Base-by-base conservation (phyloP, 2,329 filamentous ascomycete genomes). In the Diaporthe sp. region DNA sequence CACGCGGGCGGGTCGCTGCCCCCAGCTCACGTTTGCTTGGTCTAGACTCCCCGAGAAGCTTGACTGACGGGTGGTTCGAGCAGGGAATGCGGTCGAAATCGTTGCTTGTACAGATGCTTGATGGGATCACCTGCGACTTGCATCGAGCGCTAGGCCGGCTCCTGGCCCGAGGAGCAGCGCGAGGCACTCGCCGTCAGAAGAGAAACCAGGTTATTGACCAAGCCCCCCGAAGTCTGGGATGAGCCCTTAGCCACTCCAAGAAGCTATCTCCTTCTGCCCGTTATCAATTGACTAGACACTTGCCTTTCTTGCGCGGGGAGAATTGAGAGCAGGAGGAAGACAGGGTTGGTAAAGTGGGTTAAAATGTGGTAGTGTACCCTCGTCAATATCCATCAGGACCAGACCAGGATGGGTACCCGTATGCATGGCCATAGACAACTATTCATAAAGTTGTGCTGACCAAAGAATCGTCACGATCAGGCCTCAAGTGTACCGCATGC, bases 101-200 rank as follows among this genome's bases (percentile, higher is more conserved):
- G 65, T 53, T 34, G 49, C 34, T 70, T 28, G 65, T 68, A 34
- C 65, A 22, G 63, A 28, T 17, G 47, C n/a, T n/a, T 39, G 63
- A 28, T 42, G 65, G 20, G 65, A 70, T 70, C 65, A 70, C 65
- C 65, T 70, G 65, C 47, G 49, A 22, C n/a, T 28, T n/a, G 42
- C 15, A 42, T n/a, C 10, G 65, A 42, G 49, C 65, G 65, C 65
- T 70, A 70, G 12, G 7, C 65, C 65, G 65, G 65, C 65, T 70
- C 49, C 49, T 15, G 49, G 49, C 49, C 65, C 65, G 65, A 68
- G 9, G 28, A 42, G 17, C 47, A 68, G 65, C 47, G 47, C 28
- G 47, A 53, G 20, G 31, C 20, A 53, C 7, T 53, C 65, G 65
- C 15, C 5, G 13, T 28, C 47, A 28, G 22, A 17, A 42, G 25